phyloP scores from a whole-genome alignment of 2,329 filamentous ascomycete species.

The Acephala macrosclerotiorum region DNA sequence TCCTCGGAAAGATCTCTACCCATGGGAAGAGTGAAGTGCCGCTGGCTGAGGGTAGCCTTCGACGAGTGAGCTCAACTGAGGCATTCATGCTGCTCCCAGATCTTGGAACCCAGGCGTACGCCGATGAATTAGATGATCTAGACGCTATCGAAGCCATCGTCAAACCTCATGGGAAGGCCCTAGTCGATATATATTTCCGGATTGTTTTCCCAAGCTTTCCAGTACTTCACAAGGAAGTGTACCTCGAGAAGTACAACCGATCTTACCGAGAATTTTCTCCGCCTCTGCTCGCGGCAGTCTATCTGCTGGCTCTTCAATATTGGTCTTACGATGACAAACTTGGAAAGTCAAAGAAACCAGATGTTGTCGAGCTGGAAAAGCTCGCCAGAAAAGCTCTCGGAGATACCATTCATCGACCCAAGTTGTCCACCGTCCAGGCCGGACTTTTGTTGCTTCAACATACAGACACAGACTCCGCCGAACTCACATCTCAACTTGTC shows the following conservation, averaged over 20 bases:
- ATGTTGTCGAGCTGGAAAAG: conserved; percentile 47
- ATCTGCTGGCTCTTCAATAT: conserved; percentile 68
- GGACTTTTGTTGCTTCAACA: conserved; percentile 60
- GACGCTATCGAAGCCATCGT: conserved; percentile 43
- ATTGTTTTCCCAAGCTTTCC: conserved; percentile 59
- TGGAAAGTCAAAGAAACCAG: conserved; percentile 51
- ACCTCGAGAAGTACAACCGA: conserved; percentile 65
- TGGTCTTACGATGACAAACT: conserved; percentile 64
- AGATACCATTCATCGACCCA: conserved; percentile 58
- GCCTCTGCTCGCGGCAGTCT: conserved; percentile 65
- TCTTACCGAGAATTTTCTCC: conserved; percentile 66
- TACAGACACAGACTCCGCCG: conserved; percentile 40
- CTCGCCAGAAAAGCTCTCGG: conserved; percentile 53
- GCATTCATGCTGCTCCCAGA: conserved; percentile 82
- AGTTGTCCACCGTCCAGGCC: conserved; percentile 62
- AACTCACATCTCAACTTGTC: conserved; percentile 57
- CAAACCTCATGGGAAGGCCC: conserved; percentile 38
- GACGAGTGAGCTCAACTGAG: conserved; percentile 77
- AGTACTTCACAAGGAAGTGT: conserved; percentile 64
- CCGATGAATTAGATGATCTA: conserved; percentile 40
- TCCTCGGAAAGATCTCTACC: conserved; percentile 80
- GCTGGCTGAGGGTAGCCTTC: conserved; percentile 69
- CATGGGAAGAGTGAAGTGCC: conserved; percentile 80
- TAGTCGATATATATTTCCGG: conserved; percentile 43
- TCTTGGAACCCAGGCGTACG: conserved; percentile 70